Base-by-base conservation (phyloP, 352 stramenopile genomes). In the Pythium graminicola region DNA sequence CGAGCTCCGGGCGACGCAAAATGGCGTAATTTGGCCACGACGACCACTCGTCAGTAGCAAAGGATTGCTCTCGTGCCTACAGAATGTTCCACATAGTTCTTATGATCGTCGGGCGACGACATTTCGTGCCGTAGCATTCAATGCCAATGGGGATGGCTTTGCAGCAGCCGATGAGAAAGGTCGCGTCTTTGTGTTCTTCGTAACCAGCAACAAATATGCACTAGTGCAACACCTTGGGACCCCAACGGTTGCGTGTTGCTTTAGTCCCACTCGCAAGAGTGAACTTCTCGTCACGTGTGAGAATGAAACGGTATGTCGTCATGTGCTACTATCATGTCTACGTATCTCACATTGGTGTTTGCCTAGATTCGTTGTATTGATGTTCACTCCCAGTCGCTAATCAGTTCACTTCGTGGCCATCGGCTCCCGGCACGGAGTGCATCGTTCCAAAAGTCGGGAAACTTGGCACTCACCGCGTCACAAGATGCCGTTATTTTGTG, bases 221-320 rank as follows among this genome's bases (percentile, higher is more conserved):
- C 69, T 93, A 1, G 76, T 88, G 45, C 72, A 76, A 45, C 78
- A 90, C 45, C 47, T 93, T 3, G 82, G 80, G 14, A 69, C 66
- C 4, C 68, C 76, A 14, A 70, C 72, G 0, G 55, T 86, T 20
- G 67, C 71, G 9, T 89, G 78, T 57, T 85, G 65, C 60, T 93
- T 93, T 55, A 88, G 70, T 53, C 78, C 80, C 2, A 54, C 53
- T 28, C 80, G 72, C 35, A 77, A 74, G 49, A 73, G 69, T n/a
- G 82, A 93, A 57, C 58, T 91, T 46, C 76, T 91, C 17, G 73
- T 93, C 35, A 88, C 80, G 6, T 90, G 82, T 60, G 82, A 93
- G 63, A 85, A 91, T 66, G 71, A 88, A 57, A 84, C 64, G 57
- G 78, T 89, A 33, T 41, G 65, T n/a, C n/a, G n/a, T n/a, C n/a